Percentiles rank a stretch among this genome's conserved stretches.
Conservation (phyloP, 305 asterid species). For the Rubia tinctorum region DNA sequence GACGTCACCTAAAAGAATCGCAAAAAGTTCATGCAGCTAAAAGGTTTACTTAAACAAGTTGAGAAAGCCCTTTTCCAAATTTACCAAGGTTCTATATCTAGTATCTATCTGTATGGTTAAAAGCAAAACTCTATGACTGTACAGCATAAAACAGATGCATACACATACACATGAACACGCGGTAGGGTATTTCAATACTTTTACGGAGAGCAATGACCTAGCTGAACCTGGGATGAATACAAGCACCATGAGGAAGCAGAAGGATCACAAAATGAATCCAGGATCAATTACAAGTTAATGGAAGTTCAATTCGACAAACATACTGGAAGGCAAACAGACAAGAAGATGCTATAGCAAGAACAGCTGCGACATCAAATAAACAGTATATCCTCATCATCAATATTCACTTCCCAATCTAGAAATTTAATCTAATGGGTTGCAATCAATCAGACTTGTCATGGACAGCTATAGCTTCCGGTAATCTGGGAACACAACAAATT, state of each 20-base stretch:
- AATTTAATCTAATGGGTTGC: not conserved
- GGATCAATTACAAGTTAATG: not conserved
- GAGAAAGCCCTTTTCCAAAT: not conserved
- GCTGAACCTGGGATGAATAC: not conserved
- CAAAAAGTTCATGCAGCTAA: not conserved
- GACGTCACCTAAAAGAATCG: conserved; percentile 26
- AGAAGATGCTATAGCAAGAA: not conserved
- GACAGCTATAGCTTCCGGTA: not conserved
- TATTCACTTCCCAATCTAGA: not conserved
- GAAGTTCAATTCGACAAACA: not conserved
- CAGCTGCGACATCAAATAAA: not conserved
- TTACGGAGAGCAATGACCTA: not conserved
- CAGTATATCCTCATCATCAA: not conserved
- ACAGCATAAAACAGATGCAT: not conserved
- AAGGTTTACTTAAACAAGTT: not conserved
- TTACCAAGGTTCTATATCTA: not conserved
- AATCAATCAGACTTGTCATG: not conserved
- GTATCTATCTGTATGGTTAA: not conserved
- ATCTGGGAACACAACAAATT: not conserved
- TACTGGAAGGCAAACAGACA: not conserved
- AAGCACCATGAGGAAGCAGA: not conserved
- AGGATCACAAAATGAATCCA: not conserved
- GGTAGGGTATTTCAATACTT: too few species aligned
- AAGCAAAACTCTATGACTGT: not conserved
- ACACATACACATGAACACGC: not conserved